Evolutionary conservation across 179 eudicot genomes (phyloP), one percentile per base, ranked within the genome.

Genomic region (Carnegiea gigantea): DNA sequence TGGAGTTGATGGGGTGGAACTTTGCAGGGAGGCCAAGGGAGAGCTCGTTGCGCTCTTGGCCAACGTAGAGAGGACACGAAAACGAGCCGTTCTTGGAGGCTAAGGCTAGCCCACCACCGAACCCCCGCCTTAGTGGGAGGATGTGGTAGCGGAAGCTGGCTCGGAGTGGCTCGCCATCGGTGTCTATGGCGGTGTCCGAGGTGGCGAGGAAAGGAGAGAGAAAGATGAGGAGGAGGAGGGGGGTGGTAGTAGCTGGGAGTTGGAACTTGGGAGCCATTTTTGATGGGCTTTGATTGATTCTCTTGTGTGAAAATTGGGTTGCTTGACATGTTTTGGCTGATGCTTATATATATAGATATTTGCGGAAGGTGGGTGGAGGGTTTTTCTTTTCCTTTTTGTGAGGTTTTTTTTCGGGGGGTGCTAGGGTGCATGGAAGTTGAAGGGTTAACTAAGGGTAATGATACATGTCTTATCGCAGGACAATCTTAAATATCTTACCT

Each of bases 1-100:
- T 62, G 68, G 68, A 62, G 68, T 62, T 62, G 12, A 62, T 21
- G 26, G 68, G 68, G 68, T 62, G 68, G 68, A 62, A 62, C 13
- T 23, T 62, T 62, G 68, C 68, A 6, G 68, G 68, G 28, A 62
- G 68, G 12, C 68, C 68, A 23, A 2, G 68, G 11, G 68, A 62
- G 68, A 62, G 68, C 68, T 62, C 68, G 30, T 11, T 62, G 15
- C 28, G 3, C 68, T 8, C 68, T 9, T 62, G 68, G 30, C 20
- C 26, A 21, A 62, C 28, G 68, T 62, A 62, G 28, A 23, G 68
- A 62, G 68, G 68, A 14, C 68, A 62, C 13, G 68, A 62, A 23
- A 62, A 62, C 12, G 30, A 62, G 28, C 68, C 68, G 28, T 62
- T 62, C n/a, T 62, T n/a, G 28, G 68, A 9, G 68, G 68, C 1